These are phyloP conservation scores for Trametes sanguinea DNA, from an alignment of 768 basidiomycete species.

Conservation along the genomic window DNA sequence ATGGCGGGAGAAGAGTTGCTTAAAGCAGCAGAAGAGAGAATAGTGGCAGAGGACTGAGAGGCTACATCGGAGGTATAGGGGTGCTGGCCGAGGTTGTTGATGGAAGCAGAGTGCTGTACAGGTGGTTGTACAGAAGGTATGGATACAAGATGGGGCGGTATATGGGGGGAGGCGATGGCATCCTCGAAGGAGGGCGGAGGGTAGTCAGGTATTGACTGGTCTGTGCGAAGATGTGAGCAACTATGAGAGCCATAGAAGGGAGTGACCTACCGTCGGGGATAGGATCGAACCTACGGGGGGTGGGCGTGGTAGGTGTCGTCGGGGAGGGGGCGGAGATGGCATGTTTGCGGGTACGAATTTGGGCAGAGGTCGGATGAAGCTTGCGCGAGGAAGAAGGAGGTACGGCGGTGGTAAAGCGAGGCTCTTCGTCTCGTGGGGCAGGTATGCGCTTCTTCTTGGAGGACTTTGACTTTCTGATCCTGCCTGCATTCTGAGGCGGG, in stretches of 20 bases:
- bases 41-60: conserved; percentile 11
- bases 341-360: conserved; percentile 21
- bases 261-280: conserved; percentile 19
- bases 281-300: conserved; percentile 7
- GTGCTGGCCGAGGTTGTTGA: background rate
- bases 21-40: conserved; percentile 11
- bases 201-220: conserved; percentile 51
- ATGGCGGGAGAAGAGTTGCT: conserved; percentile 1
- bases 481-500: conserved; percentile 53
- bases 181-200: conserved; percentile 79
- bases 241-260: background rate
- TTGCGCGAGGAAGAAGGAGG: conserved; percentile 24
- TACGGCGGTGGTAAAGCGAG: conserved; percentile 31
- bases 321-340: conserved; percentile 19
- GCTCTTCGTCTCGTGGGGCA: conserved; percentile 27
- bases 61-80: conserved; percentile 9
- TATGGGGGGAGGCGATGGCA: conserved; percentile 40
- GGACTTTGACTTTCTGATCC: conserved; percentile 44
- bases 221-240: conserved; percentile 11
- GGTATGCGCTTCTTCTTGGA: conserved; percentile 32
- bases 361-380: conserved; percentile 19
- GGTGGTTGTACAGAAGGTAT: background rate
- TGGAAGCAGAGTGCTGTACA: background rate
- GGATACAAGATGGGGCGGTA: conserved; percentile 23
- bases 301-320: background rate